A percentile compares a stretch with the other conserved stretches of the same genome.
phyloP scores from a whole-genome alignment of 1,284 basidiomycete genomes.

The Mycena sp. region DNA sequence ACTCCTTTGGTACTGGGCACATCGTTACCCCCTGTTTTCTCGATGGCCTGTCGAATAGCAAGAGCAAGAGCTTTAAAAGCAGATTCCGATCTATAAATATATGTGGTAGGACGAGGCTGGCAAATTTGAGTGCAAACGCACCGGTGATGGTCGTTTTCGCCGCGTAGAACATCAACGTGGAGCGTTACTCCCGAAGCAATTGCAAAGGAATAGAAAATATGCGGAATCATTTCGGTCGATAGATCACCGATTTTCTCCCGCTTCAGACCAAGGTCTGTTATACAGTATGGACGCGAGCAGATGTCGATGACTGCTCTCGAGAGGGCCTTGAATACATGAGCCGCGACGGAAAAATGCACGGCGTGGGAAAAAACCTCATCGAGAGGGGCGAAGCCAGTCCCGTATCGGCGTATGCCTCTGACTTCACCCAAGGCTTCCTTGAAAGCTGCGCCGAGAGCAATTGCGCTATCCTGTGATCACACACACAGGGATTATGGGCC shows the following conservation, averaged over 20 bases:
- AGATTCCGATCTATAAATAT: slow-evolving; percentile 81
- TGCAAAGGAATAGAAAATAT: slow-evolving; percentile 93
- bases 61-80: slow-evolving; percentile 98
- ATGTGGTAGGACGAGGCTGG: slow-evolving; percentile 3
- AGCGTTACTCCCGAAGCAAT: slow-evolving; percentile 91
- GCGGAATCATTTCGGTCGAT: slow-evolving; percentile 97
- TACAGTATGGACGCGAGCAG: slow-evolving; percentile 96
- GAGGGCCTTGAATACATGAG: slow-evolving; percentile 72
- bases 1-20: slow-evolving; percentile 99
- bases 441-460: slow-evolving; percentile 94
- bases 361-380: slow-evolving; percentile 77
- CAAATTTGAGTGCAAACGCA: slow-evolving; percentile 47
- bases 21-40: slow-evolving; percentile 89
- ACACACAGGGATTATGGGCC: slow-evolving; percentile 33
- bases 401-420: slow-evolving; percentile 94
- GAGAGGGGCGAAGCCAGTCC: slow-evolving; percentile 95
- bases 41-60: slow-evolving; percentile 94
- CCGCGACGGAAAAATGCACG: background rate
- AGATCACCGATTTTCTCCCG: slow-evolving; percentile 98
- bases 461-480: slow-evolving; percentile 90
- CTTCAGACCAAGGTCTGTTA: slow-evolving; percentile 89
- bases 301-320: slow-evolving; percentile 98
- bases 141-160: slow-evolving; percentile 99
- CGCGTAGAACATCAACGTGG: slow-evolving; percentile 93
- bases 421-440: slow-evolving; percentile 96